Conservation (phyloP, 83 land plant species). For the Thuja plicata region DNA sequence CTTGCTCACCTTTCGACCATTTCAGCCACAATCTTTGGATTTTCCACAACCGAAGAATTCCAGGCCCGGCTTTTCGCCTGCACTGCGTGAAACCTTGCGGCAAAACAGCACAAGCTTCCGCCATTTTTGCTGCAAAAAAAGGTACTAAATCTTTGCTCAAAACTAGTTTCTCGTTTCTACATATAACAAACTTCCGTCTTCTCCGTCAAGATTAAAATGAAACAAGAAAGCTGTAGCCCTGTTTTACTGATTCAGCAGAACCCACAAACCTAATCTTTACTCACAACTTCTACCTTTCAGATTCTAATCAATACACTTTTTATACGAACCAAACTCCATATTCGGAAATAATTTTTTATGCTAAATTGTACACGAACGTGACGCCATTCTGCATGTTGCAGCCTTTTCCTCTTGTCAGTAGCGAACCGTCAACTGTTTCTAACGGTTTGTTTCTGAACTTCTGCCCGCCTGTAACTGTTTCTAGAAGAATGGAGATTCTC, state of each 20-base stretch:
- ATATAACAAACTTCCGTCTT: not conserved
- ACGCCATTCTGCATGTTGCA: not conserved
- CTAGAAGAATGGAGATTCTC: not conserved
- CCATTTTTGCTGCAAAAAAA: not conserved
- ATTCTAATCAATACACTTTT: not conserved
- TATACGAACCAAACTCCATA: not conserved
- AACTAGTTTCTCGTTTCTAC: not conserved
- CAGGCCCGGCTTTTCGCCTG: not conserved
- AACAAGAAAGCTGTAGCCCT: not conserved
- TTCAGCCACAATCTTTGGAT: not conserved
- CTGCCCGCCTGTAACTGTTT: not conserved
- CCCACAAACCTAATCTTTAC: not conserved
- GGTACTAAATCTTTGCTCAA: not conserved
- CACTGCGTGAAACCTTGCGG: not conserved
- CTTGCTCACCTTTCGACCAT: constrained; percentile 9
- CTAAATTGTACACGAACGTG: not conserved
- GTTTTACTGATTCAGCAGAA: not conserved
- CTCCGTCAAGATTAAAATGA: not conserved
- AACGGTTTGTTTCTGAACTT: not conserved
- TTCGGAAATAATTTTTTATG: not conserved
- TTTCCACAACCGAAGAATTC: constrained; percentile 9
- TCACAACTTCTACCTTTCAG: not conserved
- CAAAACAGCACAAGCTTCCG: not conserved
- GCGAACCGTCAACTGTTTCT: not conserved
- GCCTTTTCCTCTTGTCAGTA: too few relatives aligned